Percentiles rank a stretch among this genome's conserved stretches.
These are phyloP conservation scores for Fusarium subtropicale DNA, from an alignment of 2,329 filamentous ascomycete species.

Conservation along the genomic window DNA sequence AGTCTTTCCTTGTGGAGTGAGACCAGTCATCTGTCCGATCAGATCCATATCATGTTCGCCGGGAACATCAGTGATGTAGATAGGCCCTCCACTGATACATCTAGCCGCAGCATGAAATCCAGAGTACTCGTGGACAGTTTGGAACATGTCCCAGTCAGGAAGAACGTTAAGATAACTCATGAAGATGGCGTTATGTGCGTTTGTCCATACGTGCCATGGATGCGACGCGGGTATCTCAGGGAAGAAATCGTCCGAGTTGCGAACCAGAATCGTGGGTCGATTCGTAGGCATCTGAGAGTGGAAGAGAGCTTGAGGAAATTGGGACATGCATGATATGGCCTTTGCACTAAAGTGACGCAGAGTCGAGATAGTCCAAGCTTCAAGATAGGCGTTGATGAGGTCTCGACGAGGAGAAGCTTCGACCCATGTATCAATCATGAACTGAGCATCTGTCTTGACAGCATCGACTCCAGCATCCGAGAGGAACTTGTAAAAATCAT, in stretches of 20 bases:
- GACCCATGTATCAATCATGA: slow-evolving; percentile 81
- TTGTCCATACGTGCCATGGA: slow-evolving; percentile 94
- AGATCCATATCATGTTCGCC: slow-evolving; percentile 81
- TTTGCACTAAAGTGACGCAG: slow-evolving; percentile 82
- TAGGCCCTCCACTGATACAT: slow-evolving; percentile 89
- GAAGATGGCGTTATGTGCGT: slow-evolving; percentile 88
- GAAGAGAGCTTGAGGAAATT: slow-evolving; percentile 87
- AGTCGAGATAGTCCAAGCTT: slow-evolving; percentile 84
- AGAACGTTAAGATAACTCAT: slow-evolving; percentile 87
- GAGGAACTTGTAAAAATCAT: slow-evolving; percentile 92
- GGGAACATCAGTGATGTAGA: slow-evolving; percentile 93
- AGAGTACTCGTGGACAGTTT: slow-evolving; percentile 74
- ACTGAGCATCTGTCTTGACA: slow-evolving; percentile 95
- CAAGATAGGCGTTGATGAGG: slow-evolving; percentile 81
- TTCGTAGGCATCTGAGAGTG: slow-evolving; percentile 83
- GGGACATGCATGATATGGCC: slow-evolving; percentile 94
- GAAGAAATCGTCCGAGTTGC: slow-evolving; percentile 94
- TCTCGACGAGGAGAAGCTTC: slow-evolving; percentile 76
- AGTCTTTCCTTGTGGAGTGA: slow-evolving; percentile 76
- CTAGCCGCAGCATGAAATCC: slow-evolving; percentile 90
- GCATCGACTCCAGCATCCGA: slow-evolving; percentile 79
- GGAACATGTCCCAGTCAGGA: slow-evolving; percentile 84
- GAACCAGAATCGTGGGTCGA: slow-evolving; percentile 77
- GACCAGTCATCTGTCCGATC: slow-evolving; percentile 83
- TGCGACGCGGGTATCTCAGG: slow-evolving; percentile 84